Base-by-base conservation (phyloP, 306 rosid species). In the Castanea mollissima region DNA sequence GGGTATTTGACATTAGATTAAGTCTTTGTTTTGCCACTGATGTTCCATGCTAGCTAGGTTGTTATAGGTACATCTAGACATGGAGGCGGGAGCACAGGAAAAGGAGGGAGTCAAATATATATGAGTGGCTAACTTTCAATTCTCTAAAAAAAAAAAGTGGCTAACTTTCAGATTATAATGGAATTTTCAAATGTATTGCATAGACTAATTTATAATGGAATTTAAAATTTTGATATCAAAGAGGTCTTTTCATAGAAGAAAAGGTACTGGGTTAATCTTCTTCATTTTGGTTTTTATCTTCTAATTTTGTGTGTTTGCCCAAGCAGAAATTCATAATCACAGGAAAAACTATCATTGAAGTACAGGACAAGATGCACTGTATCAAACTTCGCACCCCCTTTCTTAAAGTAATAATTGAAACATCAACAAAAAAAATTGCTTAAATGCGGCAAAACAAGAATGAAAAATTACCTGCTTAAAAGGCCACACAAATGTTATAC, bases 401-500 rank as follows among this genome's bases (percentile, higher is more conserved):
- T 52, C 10, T 55, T 18, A 31, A 49, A 51, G 59, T 7, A 71
- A 71, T n/a, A 23, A 25, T 25, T 14, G 13, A 71, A 71, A 71
- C 59, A 49, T 44, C n/a, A n/a, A 74, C 11, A 16, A 25, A 15
- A 58, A 12, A 23, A 32, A 44, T 32, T 8, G 41, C 51, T 35
- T 46, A 46, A 73, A 25, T 34, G 41, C 11, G 32, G 29, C 10
- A 9, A 54, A 20, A 27, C 20, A 77, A 78, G 79, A 13, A 74
- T 31, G 54, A 57, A 71, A 70, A 75, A 58, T 34, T 75, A 85
- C 85, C 84, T 29, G 80, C 41, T 23, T 35, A 73, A 71, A 55
- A 23, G 57, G 38, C 32, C 49, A 14, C 44, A 54, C 71, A 11
- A 12, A 38, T 49, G 77, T 72, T 57, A 35, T 44, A 35, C 49